Conservation (phyloP, 345 rosid genomes). For the Abelmoschus esculentus region DNA sequence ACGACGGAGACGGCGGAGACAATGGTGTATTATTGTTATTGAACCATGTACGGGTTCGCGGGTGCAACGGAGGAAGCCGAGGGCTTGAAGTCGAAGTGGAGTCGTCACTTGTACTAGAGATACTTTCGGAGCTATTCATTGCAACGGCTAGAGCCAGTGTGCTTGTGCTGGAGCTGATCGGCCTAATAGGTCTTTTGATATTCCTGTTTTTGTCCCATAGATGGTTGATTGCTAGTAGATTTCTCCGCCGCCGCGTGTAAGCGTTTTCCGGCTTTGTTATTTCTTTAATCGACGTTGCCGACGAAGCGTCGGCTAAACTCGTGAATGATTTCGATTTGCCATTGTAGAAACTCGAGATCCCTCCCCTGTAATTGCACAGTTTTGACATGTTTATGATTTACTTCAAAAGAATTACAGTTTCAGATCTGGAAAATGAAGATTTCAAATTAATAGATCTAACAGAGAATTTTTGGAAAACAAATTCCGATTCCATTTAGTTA, state of each 20-base stretch:
- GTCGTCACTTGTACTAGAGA: slow-evolving; percentile 50
- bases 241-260: slow-evolving; percentile 45
- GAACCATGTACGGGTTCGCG: slow-evolving; percentile 32
- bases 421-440: too few relatives aligned
- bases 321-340: slow-evolving; percentile 89
- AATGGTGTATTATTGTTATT: slow-evolving; percentile 18
- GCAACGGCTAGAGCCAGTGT: slow-evolving; percentile 66
- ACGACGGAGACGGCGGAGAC: slow-evolving; percentile 20
- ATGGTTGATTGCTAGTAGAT: slow-evolving; percentile 50
- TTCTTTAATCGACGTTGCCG: slow-evolving; percentile 48
- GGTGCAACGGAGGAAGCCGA: slow-evolving; percentile 66
- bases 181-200: slow-evolving; percentile 36
- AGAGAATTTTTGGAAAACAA: too few relatives aligned
- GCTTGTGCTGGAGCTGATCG: slow-evolving; percentile 57
- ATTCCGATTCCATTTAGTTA: not conserved
- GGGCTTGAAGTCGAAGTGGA: slow-evolving; percentile 38
- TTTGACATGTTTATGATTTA: too few relatives aligned
- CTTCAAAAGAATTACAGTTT: too few relatives aligned
- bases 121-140: slow-evolving; percentile 55
- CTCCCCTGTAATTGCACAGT: slow-evolving; percentile 38
- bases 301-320: slow-evolving; percentile 40
- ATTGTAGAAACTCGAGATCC: slow-evolving; percentile 68
- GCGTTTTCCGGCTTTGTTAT: slow-evolving; percentile 73
- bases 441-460: too few relatives aligned
- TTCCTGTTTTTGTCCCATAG: slow-evolving; percentile 55